phyloP scores from a whole-genome alignment of 2,329 filamentous ascomycete species.

The Cladophialophora chaetospira region DNA sequence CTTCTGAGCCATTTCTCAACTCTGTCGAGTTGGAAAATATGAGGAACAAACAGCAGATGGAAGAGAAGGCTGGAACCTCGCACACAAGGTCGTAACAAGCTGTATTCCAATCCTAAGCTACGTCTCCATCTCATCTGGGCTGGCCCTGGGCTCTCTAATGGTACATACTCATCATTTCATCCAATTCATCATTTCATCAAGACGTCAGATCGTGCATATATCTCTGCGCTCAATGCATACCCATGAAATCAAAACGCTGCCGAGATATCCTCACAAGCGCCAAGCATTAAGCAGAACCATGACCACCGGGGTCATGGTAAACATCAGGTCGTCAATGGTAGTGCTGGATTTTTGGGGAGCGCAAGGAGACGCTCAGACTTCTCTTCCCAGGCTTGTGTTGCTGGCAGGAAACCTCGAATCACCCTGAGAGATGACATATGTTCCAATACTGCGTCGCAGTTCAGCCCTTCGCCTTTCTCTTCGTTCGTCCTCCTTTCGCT shows the following conservation, averaged over 20 bases:
- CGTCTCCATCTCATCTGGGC: conserved; percentile 6
- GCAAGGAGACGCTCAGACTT: conserved; percentile 3
- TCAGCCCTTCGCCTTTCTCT: conserved; percentile 56
- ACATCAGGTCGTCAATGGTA: conserved; percentile 11
- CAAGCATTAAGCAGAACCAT: conserved; percentile 7
- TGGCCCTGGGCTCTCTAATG: conserved; percentile 15
- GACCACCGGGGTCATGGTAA: conserved; percentile 23
- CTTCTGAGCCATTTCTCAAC: conserved; percentile 45
- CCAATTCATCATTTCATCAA: conserved; percentile 30
- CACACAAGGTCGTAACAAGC: conserved; percentile 1
- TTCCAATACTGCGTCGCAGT: conserved; percentile 58
- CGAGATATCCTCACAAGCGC: conserved; percentile 13
- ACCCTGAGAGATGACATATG: conserved; percentile 40
- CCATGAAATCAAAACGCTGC: conserved; percentile 3
- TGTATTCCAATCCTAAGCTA: conserved; percentile 7
- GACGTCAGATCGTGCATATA: conserved; percentile 20
- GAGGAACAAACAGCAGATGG: conserved; percentile 30
- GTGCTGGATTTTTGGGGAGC: neutral
- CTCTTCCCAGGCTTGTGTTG: conserved; percentile 18
- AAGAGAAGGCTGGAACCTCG: neutral
- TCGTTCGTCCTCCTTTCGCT: conserved; percentile 47
- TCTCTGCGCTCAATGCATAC: conserved; percentile 10
- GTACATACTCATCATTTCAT: conserved; percentile 28
- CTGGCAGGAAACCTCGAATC: conserved; percentile 37
- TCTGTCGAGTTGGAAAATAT: conserved; percentile 39